phyloP scores from a whole-genome alignment of 1,284 basidiomycete species.

The Tilletia setariae region DNA sequence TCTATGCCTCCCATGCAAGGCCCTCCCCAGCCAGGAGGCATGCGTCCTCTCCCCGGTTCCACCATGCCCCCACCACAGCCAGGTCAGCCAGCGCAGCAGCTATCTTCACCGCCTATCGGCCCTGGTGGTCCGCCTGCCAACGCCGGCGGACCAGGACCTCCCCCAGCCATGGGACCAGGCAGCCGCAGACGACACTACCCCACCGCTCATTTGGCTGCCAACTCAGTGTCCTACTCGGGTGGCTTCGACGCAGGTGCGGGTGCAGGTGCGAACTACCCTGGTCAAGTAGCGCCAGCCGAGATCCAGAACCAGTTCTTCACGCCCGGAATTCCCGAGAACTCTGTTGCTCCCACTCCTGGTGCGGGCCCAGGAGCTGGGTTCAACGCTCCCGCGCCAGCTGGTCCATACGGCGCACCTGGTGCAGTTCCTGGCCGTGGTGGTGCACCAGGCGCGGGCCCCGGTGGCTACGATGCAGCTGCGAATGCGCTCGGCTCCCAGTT shows the following conservation, averaged over 20 bases:
- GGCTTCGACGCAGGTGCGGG: conserved; percentile 54
- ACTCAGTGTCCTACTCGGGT: conserved; percentile 54
- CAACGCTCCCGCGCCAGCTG: not conserved
- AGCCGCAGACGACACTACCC: conserved; percentile 57
- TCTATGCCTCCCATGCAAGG: conserved; percentile 49
- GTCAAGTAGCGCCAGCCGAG: conserved; percentile 23
- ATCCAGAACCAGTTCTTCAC: conserved; percentile 25
- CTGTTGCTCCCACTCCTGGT: conserved; percentile 23
- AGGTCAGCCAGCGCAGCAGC: not conserved
- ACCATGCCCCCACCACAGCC: conserved; percentile 10
- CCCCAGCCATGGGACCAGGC: conserved; percentile 55
- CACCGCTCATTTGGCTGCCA: conserved; percentile 54
- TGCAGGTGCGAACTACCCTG: conserved; percentile 29
- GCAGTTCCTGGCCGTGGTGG: conserved; percentile 26
- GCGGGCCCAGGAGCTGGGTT: not conserved
- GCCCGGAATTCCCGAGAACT: conserved; percentile 21
- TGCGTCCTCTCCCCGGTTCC: not conserved
- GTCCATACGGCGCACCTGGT: conserved; percentile 16
- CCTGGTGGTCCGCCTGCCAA: conserved; percentile 19
- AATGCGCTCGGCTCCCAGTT: conserved; percentile 2
- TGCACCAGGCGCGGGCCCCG: not conserved
- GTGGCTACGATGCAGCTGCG: not conserved
- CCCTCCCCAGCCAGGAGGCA: conserved; percentile 29
- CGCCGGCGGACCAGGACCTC: conserved; percentile 39
- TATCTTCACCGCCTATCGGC: conserved; percentile 17